phyloP scores from a whole-genome alignment of 345 rosid species.

The Eucalyptus cladocalyx region DNA sequence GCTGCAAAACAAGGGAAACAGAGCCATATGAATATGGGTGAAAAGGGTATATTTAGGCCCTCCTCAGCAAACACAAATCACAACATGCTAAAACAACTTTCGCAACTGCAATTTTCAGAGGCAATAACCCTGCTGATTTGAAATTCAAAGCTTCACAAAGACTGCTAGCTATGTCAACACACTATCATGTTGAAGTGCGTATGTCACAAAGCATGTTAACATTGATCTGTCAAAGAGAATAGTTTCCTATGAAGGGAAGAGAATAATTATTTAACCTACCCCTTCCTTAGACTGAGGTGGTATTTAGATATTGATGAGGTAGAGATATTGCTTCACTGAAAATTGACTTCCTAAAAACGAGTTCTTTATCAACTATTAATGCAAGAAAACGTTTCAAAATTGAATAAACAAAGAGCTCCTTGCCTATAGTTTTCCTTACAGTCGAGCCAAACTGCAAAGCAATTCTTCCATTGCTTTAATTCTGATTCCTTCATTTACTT shows the following conservation, averaged over 20 bases:
- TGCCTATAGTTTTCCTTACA: not conserved
- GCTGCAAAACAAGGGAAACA: slow-evolving; percentile 35
- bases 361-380: not conserved
- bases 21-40: not conserved
- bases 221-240: not conserved
- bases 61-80: not conserved
- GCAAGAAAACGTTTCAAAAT: not conserved
- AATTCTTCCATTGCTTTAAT: not conserved
- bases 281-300: not conserved
- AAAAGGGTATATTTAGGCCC: not conserved
- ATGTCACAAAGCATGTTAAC: not conserved
- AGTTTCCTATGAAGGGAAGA: not conserved
- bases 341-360: not conserved
- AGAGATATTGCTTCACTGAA: not conserved
- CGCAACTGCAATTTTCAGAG: not conserved
- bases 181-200: not conserved
- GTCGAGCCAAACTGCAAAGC: not conserved
- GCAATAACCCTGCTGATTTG: not conserved
- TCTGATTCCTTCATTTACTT: not conserved
- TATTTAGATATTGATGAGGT: not conserved
- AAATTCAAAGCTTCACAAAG: not conserved
- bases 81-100: not conserved
- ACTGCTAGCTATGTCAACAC: not conserved
- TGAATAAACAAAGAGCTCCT: not conserved
- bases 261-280: not conserved